Base-by-base conservation (phyloP, 176 grass and related monocot genomes). In the Cenchrus fungigraminus region DNA sequence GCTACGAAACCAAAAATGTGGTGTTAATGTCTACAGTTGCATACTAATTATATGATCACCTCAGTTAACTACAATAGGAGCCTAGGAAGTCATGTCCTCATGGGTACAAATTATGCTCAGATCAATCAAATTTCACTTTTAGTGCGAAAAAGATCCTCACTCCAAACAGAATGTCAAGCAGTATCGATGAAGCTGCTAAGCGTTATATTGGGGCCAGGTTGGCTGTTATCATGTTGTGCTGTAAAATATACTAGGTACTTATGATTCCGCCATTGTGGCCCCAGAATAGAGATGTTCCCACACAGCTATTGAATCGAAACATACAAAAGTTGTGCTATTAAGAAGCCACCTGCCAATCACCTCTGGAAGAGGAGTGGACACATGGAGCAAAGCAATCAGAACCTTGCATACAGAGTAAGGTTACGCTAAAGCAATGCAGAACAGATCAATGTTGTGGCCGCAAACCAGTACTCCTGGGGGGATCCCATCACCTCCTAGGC, bases 221-320 rank as follows among this genome's bases (percentile, higher is more conserved):
- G 31, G 16, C 2, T 12, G 29, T 68, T 80, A 47, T 40, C 47
- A 40, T 14, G 29, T 40, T 52, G 6, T 37, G 8, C 28, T 67
- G 28, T 67, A 52, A 70, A 81, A 68, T 70, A 42, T 17, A 14
- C 2, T 37, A 69, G 79, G n/a, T 45, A 68, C 20, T 56, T 70
- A 8, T 29, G 4, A 45, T 70, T 56, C 44, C 56, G 6, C 34
- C 43, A 8, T 4, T 58, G 51, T 25, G 20, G 32, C 1, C 6
- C 17, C 6, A 4, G 51, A 20, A 58, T 74, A 56, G 9, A 75
- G 29, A 57, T 37, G 16, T 76, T 42, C 17, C 12, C 31, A 0
- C 14, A 57, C 32, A 59, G 19, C 53, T 76, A 76, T 57, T 52
- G 32, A 5, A 74, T 58, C 5, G 11, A 74, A 75, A 22, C 11